Evolutionary conservation across 306 rosid species (phyloP), one percentile per base, ranked within the genome.

Genomic region (Biancaea sappan): DNA sequence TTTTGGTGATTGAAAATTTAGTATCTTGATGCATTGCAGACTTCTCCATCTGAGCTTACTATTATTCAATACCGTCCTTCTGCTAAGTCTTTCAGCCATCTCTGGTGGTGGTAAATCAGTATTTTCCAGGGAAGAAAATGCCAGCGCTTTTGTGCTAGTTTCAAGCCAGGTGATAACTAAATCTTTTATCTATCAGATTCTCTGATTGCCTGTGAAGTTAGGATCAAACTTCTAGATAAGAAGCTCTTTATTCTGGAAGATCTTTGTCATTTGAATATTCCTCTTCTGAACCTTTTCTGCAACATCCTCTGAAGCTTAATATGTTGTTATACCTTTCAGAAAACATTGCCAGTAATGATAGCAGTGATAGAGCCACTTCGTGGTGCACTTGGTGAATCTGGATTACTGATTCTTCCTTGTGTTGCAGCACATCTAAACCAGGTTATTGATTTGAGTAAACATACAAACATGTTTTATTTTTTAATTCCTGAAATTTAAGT

Each of bases 301-400:
- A 9, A 57, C 1, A 29, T 21, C 31, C 59, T 28, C 18, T n/a
- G 69, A 40, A 25, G 52, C 26, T 35, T 66, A 10, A 64, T 51
- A 40, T 37, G 18, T 76, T 67, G 73, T 22, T 47, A 63, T 76
- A 31, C 71, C 28, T 78, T 77, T 74, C 88, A 89, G 96, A 94
- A 94, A 91, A 91, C 98, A 44, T 88, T 94, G 51, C 98, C 97
- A 2, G 97, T 94, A 51, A 88, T 89, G 97, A 94, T 94, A 70
- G 98, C 97, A 18, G 97, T 94, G 16, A 86, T 94, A 65, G 96
- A 91, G 81, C 87, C 91, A 82, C 96, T 94, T 67, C 74, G 81
- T 28, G 97, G 97, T 52, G 88, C 91, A 24, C 84, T 94, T 52
- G 98, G 97, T 62, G 92, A 91, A 81, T 83, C 98, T 0, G 97